These are phyloP conservation scores for Fraxinus greggii DNA, from an alignment of 305 asterid genomes.

Conservation along the genomic window DNA sequence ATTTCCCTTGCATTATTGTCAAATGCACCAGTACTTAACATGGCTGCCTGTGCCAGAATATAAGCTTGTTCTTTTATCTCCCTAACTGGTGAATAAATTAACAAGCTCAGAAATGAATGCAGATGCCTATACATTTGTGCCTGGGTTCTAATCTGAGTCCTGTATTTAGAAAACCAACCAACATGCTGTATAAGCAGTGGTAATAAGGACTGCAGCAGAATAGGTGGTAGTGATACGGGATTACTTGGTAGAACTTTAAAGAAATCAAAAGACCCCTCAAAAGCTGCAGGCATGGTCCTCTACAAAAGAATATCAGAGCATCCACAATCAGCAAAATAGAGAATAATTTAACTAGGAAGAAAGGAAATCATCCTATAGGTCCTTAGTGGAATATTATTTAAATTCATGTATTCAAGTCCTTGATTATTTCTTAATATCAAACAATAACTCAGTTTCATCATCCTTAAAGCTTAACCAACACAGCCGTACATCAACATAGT, in stretches of 20 bases:
- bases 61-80: conserved; percentile 73
- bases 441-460: not conserved
- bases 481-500: conserved; percentile 4
- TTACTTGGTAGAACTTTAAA: conserved; percentile 67
- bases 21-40: conserved; percentile 93
- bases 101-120: conserved; percentile 52
- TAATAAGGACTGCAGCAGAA: conserved; percentile 65
- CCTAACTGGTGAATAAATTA: conserved; percentile 57
- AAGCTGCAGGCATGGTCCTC: conserved; percentile 67
- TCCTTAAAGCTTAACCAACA: conserved; percentile 1
- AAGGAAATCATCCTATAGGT: not conserved
- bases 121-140: conserved; percentile 71
- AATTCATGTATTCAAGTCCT: not conserved
- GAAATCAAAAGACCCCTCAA: conserved; percentile 75
- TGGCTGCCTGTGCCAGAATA: conserved; percentile 74
- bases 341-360: not conserved
- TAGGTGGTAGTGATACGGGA: conserved; percentile 58
- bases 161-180: conserved; percentile 46
- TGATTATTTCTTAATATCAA: not conserved
- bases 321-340: not conserved
- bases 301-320: conserved; percentile 47
- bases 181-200: conserved; percentile 56
- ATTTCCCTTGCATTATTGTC: conserved; percentile 70
- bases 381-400: not conserved
- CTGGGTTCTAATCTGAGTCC: conserved; percentile 45